Conservation (phyloP, 192 early-diverging fungal species). For the Linnemannia elongata region DNA sequence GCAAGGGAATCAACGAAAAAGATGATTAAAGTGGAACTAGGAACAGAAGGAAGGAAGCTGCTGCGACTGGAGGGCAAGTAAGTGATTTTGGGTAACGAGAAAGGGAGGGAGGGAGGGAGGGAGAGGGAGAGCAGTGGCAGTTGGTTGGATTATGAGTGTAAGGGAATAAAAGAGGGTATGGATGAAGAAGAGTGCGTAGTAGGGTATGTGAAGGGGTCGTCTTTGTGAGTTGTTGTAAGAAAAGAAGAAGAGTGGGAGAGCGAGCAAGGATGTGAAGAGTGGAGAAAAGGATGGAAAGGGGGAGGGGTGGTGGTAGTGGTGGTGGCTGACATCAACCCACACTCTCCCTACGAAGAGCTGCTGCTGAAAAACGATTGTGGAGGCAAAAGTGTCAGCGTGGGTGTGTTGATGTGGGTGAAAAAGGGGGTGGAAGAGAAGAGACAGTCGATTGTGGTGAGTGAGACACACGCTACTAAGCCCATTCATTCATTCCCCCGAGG, state of each 20-base stretch:
- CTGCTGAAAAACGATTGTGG: no score
- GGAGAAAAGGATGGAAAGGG: neutral
- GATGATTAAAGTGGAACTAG: no score
- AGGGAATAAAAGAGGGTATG: neutral
- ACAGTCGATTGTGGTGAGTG: no score
- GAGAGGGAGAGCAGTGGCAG: no score
- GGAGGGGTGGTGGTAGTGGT: neutral
- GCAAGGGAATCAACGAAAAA: neutral
- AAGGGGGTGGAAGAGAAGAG: no score
- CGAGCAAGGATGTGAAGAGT: neutral
- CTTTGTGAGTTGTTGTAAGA: neutral
- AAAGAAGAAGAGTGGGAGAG: neutral
- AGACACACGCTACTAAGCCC: neutral
- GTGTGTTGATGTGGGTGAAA: no score
- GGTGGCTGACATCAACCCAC: constrained; percentile 3
- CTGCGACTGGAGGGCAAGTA: neutral
- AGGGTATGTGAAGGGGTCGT: no score
- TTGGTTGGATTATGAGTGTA: neutral
- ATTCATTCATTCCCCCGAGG: constrained; percentile 2
- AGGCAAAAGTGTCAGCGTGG: no score
- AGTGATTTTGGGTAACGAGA: neutral
- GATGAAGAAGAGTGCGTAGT: neutral
- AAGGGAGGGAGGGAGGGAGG: no score
- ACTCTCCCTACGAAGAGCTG: neutral
- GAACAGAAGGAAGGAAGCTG: neutral